A percentile compares a stretch with the other conserved stretches of the same genome.
These are phyloP conservation scores for Aspergillus uvarum DNA, from an alignment of 2,329 filamentous ascomycete species.

Conservation along the genomic window DNA sequence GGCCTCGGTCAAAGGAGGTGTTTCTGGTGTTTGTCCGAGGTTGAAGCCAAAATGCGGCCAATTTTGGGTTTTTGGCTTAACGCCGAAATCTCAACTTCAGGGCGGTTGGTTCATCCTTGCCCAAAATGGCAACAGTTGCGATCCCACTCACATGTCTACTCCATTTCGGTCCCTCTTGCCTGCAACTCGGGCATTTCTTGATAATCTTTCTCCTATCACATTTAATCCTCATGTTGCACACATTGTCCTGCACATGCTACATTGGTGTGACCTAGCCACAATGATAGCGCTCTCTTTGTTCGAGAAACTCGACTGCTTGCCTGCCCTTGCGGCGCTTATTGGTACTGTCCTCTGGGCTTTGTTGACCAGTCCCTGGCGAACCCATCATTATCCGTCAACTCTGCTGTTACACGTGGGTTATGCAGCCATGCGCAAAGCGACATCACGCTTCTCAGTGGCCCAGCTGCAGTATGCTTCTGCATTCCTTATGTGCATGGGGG, in stretches of 20 bases:
- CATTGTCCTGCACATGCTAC: background rate
- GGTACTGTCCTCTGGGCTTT: conserved; percentile 30
- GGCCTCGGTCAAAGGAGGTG: background rate
- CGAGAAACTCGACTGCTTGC: conserved; percentile 36
- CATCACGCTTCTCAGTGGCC: conserved; percentile 23
- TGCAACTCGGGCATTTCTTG: background rate
- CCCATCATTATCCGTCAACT: conserved; percentile 30
- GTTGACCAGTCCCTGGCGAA: conserved; percentile 30
- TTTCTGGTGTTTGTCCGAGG: background rate
- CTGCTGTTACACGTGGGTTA: conserved; percentile 37
- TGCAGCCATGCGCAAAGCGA: conserved; percentile 34
- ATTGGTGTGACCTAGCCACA: background rate
- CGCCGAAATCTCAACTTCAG: background rate
- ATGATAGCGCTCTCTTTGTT: conserved; percentile 23
- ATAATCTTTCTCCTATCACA: background rate
- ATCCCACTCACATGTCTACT: conserved; percentile 4
- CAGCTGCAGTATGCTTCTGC: conserved; percentile 33
- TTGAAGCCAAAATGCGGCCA: background rate
- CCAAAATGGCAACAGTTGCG: conserved; percentile 21
- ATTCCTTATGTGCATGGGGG: background rate
- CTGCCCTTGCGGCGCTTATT: conserved; percentile 30
- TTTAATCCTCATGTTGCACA: background rate
- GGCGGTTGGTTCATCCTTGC: conserved; percentile 12
- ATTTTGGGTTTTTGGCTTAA: background rate
- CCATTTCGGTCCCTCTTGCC: background rate